phyloP scores from a whole-genome alignment of 1,284 basidiomycete genomes.

The Ceratobasidium sp. region DNA sequence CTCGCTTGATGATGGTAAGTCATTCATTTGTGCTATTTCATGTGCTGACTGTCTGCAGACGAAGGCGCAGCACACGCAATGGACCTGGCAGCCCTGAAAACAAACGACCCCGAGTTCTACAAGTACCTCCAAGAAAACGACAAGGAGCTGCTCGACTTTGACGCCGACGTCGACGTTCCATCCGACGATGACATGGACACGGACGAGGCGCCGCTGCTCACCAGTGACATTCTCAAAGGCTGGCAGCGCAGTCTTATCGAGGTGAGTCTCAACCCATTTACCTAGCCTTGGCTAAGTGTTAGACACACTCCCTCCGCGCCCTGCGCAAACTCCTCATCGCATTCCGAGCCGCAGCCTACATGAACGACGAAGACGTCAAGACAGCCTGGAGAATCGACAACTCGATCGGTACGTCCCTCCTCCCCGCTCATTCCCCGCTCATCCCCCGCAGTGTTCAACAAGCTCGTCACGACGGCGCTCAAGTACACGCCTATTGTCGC shows the following conservation, averaged over 20 bases:
- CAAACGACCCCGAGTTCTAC: slow-evolving; percentile 98
- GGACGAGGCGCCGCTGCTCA: slow-evolving; percentile 68
- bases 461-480: slow-evolving; percentile 86
- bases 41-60: too few relatives aligned
- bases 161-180: slow-evolving; percentile 49
- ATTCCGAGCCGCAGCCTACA: slow-evolving; percentile 86
- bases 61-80: slow-evolving; percentile 74
- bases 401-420: slow-evolving; percentile 61
- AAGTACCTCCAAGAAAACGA: slow-evolving; percentile 98
- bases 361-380: slow-evolving; percentile 73
- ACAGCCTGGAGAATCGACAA: slow-evolving; percentile 84
- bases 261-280: slow-evolving; percentile 54
- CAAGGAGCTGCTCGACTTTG: slow-evolving; percentile 83
- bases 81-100: slow-evolving; percentile 88
- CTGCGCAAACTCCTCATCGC: slow-evolving; percentile 86
- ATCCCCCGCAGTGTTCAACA: slow-evolving; percentile 90
- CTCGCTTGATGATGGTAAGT: slow-evolving; percentile 73
- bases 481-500: slow-evolving; percentile 92
- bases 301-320: slow-evolving; percentile 87
- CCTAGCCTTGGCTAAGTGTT: slow-evolving; percentile 13
- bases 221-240: slow-evolving; percentile 72
- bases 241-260: slow-evolving; percentile 95
- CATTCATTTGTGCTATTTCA: too few relatives aligned
- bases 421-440: not conserved
- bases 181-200: slow-evolving; percentile 49